A percentile compares a stretch with the other conserved stretches of the same genome.
These are phyloP conservation scores for Avena atlantica DNA, from an alignment of 176 grass and related monocot genomes.

Conservation along the genomic window DNA sequence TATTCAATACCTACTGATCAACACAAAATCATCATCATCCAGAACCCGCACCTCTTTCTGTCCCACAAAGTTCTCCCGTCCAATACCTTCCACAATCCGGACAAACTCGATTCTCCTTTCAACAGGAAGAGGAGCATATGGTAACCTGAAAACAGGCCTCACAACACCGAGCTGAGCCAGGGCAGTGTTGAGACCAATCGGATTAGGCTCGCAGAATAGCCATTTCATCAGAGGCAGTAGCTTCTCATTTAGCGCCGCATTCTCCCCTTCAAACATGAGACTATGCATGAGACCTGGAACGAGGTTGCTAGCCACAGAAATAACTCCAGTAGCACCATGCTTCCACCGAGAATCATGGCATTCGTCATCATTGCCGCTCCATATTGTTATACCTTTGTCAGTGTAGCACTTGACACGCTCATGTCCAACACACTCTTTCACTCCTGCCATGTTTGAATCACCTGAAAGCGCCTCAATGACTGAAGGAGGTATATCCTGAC, in stretches of 20 bases:
- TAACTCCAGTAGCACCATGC: slow-evolving; percentile 71
- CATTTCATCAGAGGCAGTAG: slow-evolving; percentile 75
- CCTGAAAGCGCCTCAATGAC: slow-evolving; percentile 61
- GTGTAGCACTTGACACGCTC: slow-evolving; percentile 69
- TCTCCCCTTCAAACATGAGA: slow-evolving; percentile 75
- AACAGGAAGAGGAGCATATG: slow-evolving; percentile 79
- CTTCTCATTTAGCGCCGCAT: slow-evolving; percentile 55
- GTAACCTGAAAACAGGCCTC: slow-evolving; percentile 72
- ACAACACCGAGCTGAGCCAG: slow-evolving; percentile 77
- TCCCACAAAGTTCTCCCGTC: slow-evolving; percentile 75
- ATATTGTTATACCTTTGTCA: slow-evolving; percentile 70
- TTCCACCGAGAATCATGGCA: slow-evolving; percentile 86
- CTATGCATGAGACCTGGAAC: slow-evolving; percentile 72
- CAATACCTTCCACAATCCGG: slow-evolving; percentile 68
- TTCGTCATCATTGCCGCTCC: slow-evolving; percentile 79
- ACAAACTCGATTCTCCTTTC: slow-evolving; percentile 75
- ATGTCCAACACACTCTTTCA: slow-evolving; percentile 88
- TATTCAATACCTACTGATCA: slow-evolving; percentile 73
- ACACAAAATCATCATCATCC: slow-evolving; percentile 78
- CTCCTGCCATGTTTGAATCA: slow-evolving; percentile 72
- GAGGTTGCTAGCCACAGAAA: slow-evolving; percentile 86
- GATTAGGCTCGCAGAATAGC: slow-evolving; percentile 83
- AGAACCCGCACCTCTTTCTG: slow-evolving; percentile 66
- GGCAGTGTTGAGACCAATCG: slow-evolving; percentile 81
- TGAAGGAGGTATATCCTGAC: slow-evolving; percentile 79